A percentile compares a stretch with the other conserved stretches of the same genome.
phyloP scores from a whole-genome alignment of 352 stramenopile genomes.

The Pythium grandisporangium region DNA sequence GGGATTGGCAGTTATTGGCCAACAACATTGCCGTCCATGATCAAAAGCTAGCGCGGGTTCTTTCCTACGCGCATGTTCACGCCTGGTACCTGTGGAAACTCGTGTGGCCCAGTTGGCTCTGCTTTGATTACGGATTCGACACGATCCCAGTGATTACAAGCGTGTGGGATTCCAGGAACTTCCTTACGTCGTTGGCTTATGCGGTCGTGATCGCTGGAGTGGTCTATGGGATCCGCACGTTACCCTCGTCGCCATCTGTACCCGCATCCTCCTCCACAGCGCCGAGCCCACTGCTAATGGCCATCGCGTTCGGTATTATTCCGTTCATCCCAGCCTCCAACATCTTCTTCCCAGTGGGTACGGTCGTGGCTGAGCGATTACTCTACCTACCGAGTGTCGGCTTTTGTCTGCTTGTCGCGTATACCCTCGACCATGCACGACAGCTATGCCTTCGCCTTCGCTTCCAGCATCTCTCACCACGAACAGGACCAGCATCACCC shows the following conservation, averaged over 20 bases:
- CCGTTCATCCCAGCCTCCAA: slow-evolving; percentile 90
- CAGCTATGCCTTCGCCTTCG: too few species aligned
- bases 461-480: slow-evolving; percentile 8
- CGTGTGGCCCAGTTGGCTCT: slow-evolving; percentile 76
- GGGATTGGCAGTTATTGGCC: slow-evolving; percentile 79
- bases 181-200: slow-evolving; percentile 60
- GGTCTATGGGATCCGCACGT: slow-evolving; percentile 8
- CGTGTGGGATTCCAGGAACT: slow-evolving; percentile 46
- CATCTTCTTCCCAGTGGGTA: slow-evolving; percentile 86
- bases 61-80: slow-evolving; percentile 85
- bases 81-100: slow-evolving; percentile 87
- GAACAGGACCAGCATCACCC: too few species aligned
- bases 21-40: slow-evolving; percentile 74
- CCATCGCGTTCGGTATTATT: slow-evolving; percentile 66
- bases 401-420: slow-evolving; percentile 57
- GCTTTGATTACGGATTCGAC: slow-evolving; percentile 89
- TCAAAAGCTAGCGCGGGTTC: slow-evolving; percentile 15
- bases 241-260: slow-evolving; percentile 13
- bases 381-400: slow-evolving; percentile 88
- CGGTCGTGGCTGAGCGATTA: slow-evolving; percentile 85
- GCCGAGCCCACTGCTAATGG: slow-evolving; percentile 35
- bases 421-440: slow-evolving; percentile 19
- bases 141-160: slow-evolving; percentile 64
- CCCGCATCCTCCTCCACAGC: too few species aligned
- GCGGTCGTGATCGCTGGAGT: slow-evolving; percentile 21